These are phyloP conservation scores for Coprinellus aureogranulatus DNA, from an alignment of 768 basidiomycete species.

Conservation along the genomic window DNA sequence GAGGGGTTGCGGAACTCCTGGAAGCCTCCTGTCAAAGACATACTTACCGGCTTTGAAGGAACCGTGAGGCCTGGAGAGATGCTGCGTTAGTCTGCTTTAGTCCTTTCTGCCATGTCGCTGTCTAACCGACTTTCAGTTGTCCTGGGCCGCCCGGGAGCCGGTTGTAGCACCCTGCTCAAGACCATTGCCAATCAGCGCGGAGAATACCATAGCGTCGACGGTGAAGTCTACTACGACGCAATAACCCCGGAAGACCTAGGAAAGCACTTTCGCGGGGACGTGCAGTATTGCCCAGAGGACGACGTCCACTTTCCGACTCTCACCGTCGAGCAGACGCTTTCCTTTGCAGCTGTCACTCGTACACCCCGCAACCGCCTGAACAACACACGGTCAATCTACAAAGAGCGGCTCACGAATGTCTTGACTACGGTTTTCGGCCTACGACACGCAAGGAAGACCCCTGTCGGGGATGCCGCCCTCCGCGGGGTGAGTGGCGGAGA, in stretches of 20 bases:
- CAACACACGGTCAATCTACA: conserved; percentile 41
- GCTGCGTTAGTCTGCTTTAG: conserved; percentile 58
- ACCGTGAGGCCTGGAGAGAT: conserved; percentile 70
- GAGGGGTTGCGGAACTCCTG: conserved; percentile 45
- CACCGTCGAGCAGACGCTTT: conserved; percentile 74
- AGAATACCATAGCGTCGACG: conserved; percentile 67
- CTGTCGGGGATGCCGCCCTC: conserved; percentile 74
- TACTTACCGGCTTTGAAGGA: conserved; percentile 64
- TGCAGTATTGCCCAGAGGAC: conserved; percentile 80
- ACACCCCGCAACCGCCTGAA: conserved; percentile 55
- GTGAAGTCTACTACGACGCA: conserved; percentile 75
- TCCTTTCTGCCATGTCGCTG: background rate
- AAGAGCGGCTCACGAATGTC: conserved; percentile 46
- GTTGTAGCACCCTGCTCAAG: conserved; percentile 83
- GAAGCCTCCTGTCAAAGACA: conserved; percentile 63
- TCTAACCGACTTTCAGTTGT: conserved; percentile 51
- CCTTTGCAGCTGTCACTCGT: conserved; percentile 66
- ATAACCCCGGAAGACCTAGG: conserved; percentile 62
- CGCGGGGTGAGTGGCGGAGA: conserved; percentile 74
- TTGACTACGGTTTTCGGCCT: conserved; percentile 74
- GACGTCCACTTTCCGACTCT: conserved; percentile 86
- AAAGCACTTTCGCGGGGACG: conserved; percentile 72
- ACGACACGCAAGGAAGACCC: conserved; percentile 66
- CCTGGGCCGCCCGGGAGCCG: conserved; percentile 80
- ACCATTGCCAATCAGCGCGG: conserved; percentile 70